Evolutionary conservation across 768 basidiomycete species (phyloP).

Genomic region (Termitomyces sp.): DNA sequence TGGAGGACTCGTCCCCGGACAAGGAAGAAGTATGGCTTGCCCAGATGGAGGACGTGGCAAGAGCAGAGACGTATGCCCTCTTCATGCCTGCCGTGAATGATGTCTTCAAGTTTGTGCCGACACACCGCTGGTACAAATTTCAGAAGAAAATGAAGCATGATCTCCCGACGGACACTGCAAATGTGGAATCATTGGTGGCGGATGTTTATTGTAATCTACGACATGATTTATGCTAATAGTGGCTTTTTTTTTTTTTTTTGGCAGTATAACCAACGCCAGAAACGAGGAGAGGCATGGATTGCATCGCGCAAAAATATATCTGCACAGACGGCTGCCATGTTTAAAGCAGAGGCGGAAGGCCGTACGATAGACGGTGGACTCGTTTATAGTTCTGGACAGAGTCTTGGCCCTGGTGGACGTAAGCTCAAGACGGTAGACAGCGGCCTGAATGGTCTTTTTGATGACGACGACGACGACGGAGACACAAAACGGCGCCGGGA

Average conservation of each 20-base stretch:
- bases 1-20: constrained; percentile 67
- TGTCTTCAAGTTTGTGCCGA: constrained; percentile 84
- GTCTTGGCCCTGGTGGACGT: constrained; percentile 67
- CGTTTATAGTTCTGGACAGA: constrained; percentile 49
- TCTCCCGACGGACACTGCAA: constrained; percentile 61
- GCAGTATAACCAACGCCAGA: constrained; percentile 57
- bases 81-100: constrained; percentile 83
- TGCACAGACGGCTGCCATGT: constrained; percentile 59
- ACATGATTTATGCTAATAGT: constrained; percentile 7
- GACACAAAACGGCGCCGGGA: constrained; percentile 41
- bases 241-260: constrained; percentile 15
- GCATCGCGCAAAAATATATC: constrained; percentile 57
- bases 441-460: constrained; percentile 56
- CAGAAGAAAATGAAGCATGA: constrained; percentile 80
- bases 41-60: constrained; percentile 73
- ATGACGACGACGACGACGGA: constrained; percentile 68
- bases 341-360: constrained; percentile 61
- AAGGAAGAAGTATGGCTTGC: constrained; percentile 77
- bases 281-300: constrained; percentile 76
- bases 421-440: constrained; percentile 66
- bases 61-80: constrained; percentile 70
- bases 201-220: constrained; percentile 15
- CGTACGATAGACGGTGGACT: constrained; percentile 35
- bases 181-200: constrained; percentile 62
- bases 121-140: constrained; percentile 91